Conservation (phyloP, 768 basidiomycete genomes). For the Floccularia luteovirens region DNA sequence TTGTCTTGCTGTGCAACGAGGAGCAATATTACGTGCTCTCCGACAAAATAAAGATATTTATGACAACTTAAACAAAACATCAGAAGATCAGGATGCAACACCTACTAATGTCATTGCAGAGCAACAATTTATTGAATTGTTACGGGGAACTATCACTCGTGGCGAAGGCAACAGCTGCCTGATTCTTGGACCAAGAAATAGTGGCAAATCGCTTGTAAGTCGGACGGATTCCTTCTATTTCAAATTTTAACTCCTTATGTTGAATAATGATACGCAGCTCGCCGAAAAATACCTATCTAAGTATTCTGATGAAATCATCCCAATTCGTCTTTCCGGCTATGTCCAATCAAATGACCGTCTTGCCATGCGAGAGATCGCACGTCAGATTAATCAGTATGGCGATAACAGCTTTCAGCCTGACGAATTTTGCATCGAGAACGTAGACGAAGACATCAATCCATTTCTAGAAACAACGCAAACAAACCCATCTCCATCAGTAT, state of each 20-base stretch:
- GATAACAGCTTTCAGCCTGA: conserved; percentile 38
- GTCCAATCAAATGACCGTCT: conserved; percentile 79
- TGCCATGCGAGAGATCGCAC: conserved; percentile 89
- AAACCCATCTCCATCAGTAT: conserved; percentile 14
- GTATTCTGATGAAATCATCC: conserved; percentile 46
- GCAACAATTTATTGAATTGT: conserved; percentile 52
- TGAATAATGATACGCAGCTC: no score
- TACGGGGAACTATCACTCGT: conserved; percentile 66
- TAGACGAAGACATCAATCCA: conserved; percentile 33
- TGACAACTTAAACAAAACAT: neutral
- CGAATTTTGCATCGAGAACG: conserved; percentile 22
- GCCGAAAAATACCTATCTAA: conserved; percentile 47
- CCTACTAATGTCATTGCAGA: conserved; percentile 46
- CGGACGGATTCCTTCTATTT: neutral
- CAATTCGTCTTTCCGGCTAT: conserved; percentile 81
- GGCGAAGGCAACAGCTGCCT: conserved; percentile 95
- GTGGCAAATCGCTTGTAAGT: conserved; percentile 76
- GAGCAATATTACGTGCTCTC: conserved; percentile 41
- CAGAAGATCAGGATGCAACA: conserved; percentile 19
- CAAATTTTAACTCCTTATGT: conserved; percentile 5
- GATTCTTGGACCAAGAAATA: conserved; percentile 76
- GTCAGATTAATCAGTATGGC: conserved; percentile 76
- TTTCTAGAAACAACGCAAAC: conserved; percentile 29
- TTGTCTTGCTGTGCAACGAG: conserved; percentile 58
- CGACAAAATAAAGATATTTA: no score